Evolutionary conservation across 306 rosid species (phyloP).

Genomic region (Carpinus fangiana): DNA sequence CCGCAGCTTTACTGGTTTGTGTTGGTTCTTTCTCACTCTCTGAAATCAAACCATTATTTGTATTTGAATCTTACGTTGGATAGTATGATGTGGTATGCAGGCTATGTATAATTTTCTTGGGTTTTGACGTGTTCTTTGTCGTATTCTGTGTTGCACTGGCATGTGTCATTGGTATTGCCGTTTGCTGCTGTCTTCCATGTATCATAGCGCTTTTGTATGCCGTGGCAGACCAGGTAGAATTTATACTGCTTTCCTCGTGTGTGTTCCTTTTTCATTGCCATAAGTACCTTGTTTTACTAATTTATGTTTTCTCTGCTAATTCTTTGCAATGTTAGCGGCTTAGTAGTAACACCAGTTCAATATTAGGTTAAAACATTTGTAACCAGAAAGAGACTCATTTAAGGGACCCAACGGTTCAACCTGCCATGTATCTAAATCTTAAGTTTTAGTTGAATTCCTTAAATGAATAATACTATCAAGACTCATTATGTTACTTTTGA

Average conservation of each 20-base stretch:
- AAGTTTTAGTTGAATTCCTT: neutral
- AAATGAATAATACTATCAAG: neutral
- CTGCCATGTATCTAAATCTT: neutral
- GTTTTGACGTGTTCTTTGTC: slow-evolving; percentile 97
- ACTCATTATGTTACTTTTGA: neutral
- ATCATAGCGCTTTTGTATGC: slow-evolving; percentile 91
- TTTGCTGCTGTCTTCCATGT: slow-evolving; percentile 96
- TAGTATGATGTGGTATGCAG: slow-evolving; percentile 53
- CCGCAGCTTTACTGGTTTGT: slow-evolving; percentile 93
- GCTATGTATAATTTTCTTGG: slow-evolving; percentile 92
- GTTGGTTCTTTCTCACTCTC: slow-evolving; percentile 9
- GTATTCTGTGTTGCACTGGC: slow-evolving; percentile 98
- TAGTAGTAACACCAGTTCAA: neutral
- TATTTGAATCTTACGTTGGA: slow-evolving; percentile 25
- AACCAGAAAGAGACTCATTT: neutral
- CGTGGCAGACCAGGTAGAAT: slow-evolving; percentile 89
- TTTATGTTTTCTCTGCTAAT: slow-evolving; percentile 5
- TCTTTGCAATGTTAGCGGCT: neutral
- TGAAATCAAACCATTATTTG: slow-evolving; percentile 12
- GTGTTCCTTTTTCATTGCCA: slow-evolving; percentile 12
- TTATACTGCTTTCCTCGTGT: slow-evolving; percentile 15
- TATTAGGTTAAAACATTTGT: slow-evolving; percentile 2
- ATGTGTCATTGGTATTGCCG: slow-evolving; percentile 88
- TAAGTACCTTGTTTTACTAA: neutral
- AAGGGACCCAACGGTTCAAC: neutral